Evolutionary conservation across 2,329 filamentous ascomycete species (phyloP), one percentile per base, ranked within the genome.

Genomic region (Cordyceps militaris): DNA sequence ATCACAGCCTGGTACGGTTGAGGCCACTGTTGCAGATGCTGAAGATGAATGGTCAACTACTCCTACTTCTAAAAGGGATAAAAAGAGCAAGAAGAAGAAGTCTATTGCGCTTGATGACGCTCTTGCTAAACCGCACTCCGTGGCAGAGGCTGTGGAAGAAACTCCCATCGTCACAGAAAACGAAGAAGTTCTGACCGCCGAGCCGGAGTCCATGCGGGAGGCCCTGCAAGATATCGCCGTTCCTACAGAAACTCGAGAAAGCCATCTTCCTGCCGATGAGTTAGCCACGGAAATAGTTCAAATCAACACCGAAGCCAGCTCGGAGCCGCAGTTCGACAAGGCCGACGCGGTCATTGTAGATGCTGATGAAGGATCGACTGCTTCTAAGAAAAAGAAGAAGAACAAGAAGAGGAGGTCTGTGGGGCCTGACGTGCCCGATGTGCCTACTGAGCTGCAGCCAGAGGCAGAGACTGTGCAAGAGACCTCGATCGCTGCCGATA

Each of bases 361-460:
- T 48, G 49, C 36, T 26, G 32, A 32, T 10, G 52, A 50, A 13
- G n/a, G 58, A 40, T 54, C 46, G 40, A 48, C 28, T n/a, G 62
- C 66, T 63, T 62, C 66, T 64, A 64, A 72, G 59, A 67, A 67
- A 55, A 67, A 72, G 26, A 47, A 30, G 0, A 47, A 47, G 60
- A 70, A 70, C 28, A 32, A 32, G 55, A 51, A 44, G 46, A 57
- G 52, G 40, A 59, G 36, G 38, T 38, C 57, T 2, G 16, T 51
- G 16, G n/a, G 6, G 23, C 52, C n/a, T 13, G 42, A 47, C 9
- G 30, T 46, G 9, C 28, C 38, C 38, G 28, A 32, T 32, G 28
- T n/a, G n/a, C 9, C 21, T 46, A 8, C 28, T 28, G 38, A 36
- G 28, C 40, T 36, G 11, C 16, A 55, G 28, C 8, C 28, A 26